These are phyloP conservation scores for Lachnellula arida DNA, from an alignment of 2,329 filamentous ascomycete genomes.

Conservation along the genomic window DNA sequence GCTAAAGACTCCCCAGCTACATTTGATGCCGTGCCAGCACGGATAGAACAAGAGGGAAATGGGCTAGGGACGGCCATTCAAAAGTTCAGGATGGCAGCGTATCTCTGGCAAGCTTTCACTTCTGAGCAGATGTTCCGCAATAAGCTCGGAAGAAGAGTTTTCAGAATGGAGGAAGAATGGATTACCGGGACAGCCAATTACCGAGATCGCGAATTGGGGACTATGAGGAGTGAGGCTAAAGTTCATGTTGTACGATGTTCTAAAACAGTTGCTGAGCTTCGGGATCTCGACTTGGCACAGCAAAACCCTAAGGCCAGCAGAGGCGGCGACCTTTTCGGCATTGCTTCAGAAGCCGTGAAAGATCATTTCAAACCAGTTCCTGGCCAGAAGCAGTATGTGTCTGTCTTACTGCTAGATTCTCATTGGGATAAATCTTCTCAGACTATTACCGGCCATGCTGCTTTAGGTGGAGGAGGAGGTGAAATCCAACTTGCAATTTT, in stretches of 20 bases:
- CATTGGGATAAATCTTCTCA: slow-evolving; percentile 76
- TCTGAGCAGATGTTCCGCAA: slow-evolving; percentile 94
- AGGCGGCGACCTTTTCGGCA: slow-evolving; percentile 68
- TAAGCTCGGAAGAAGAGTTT: slow-evolving; percentile 77
- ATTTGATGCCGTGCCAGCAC: slow-evolving; percentile 76
- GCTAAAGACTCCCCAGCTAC: slow-evolving; percentile 83
- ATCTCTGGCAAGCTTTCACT: slow-evolving; percentile 95
- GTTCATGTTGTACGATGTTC: slow-evolving; percentile 79
- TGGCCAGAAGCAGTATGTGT: slow-evolving; percentile 84
- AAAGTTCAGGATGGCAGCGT: slow-evolving; percentile 93
- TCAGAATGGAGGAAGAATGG: slow-evolving; percentile 95
- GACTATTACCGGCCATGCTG: slow-evolving; percentile 74
- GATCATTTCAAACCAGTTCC: slow-evolving; percentile 68
- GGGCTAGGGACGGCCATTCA: slow-evolving; percentile 71
- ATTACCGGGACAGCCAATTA: slow-evolving; percentile 73
- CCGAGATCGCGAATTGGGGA: slow-evolving; percentile 64
- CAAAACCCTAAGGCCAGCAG: slow-evolving; percentile 66
- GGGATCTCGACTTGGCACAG: slow-evolving; percentile 72
- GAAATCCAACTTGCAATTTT: slow-evolving; percentile 81
- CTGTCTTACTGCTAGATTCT: slow-evolving; percentile 78
- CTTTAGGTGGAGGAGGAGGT: slow-evolving; percentile 71
- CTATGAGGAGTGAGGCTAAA: slow-evolving; percentile 86
- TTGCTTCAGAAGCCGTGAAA: slow-evolving; percentile 73
- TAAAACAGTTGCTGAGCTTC: slow-evolving; percentile 80
- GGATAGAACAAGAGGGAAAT: slow-evolving; percentile 76